phyloP scores from a whole-genome alignment of 306 rosid genomes.

The Fragaria vesca region DNA sequence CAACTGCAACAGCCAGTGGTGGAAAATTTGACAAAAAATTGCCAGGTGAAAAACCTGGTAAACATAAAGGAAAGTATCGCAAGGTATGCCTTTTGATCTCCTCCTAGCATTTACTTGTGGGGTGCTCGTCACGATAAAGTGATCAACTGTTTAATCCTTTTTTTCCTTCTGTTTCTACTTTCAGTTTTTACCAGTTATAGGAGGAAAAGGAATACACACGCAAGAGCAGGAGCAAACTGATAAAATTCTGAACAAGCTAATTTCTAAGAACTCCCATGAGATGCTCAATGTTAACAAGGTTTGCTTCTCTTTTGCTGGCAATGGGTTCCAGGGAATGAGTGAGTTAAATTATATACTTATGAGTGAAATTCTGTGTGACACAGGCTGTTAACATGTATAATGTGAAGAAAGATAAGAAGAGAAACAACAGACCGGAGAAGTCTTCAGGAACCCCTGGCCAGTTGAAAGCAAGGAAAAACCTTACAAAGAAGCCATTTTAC shows the following conservation, averaged over 20 bases:
- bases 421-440: constrained; percentile 39
- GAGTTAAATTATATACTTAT: neutral
- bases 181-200: constrained; percentile 90
- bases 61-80: constrained; percentile 78
- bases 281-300: constrained; percentile 84
- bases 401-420: constrained; percentile 73
- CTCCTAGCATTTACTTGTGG: neutral
- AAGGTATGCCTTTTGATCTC: constrained; percentile 49
- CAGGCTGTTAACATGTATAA: constrained; percentile 77
- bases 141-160: constrained; percentile 19
- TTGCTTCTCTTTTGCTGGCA: neutral
- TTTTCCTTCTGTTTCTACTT: constrained; percentile 19
- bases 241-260: constrained; percentile 75
- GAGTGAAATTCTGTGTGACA: constrained; percentile 11
- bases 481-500: constrained; percentile 43
- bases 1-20: constrained; percentile 92
- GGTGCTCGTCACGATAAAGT: neutral
- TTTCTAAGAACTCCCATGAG: constrained; percentile 80
- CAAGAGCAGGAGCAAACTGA: constrained; percentile 79
- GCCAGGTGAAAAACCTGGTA: constrained; percentile 73
- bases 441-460: constrained; percentile 47
- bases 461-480: constrained; percentile 60
- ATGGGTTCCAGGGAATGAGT: constrained; percentile 1
- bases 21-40: constrained; percentile 94
- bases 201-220: constrained; percentile 57